These are phyloP conservation scores for Sphaerostilbella broomeana DNA, from an alignment of 2,329 filamentous ascomycete species.

Conservation along the genomic window DNA sequence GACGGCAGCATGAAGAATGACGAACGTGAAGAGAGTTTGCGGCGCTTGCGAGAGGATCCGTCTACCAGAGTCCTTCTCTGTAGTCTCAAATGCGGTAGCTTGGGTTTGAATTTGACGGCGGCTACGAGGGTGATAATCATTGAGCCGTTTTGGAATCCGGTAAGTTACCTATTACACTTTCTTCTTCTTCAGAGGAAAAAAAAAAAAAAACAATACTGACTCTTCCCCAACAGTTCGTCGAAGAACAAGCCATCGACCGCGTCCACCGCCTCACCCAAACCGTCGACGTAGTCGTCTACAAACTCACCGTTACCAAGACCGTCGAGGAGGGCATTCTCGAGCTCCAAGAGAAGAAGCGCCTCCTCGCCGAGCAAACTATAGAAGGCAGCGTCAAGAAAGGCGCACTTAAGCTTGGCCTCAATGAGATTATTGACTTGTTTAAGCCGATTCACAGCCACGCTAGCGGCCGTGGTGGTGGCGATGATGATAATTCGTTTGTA, in stretches of 20 bases:
- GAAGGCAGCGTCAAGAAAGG: constrained; percentile 69
- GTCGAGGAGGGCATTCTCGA: constrained; percentile 95
- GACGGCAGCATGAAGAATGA: constrained; percentile 96
- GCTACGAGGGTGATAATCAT: constrained; percentile 90
- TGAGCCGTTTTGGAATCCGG: constrained; percentile 97
- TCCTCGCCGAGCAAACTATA: constrained; percentile 85
- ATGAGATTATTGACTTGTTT: constrained; percentile 90
- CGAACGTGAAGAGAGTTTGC: constrained; percentile 77
- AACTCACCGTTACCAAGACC: constrained; percentile 76
- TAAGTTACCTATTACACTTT: constrained; percentile 33
- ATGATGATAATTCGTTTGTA: constrained; percentile 1
- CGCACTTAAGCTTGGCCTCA: constrained; percentile 78
- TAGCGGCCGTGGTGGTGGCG: background rate
- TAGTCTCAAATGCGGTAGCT: constrained; percentile 84
- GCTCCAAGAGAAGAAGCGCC: constrained; percentile 87
- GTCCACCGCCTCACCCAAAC: constrained; percentile 98
- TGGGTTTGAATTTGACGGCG: constrained; percentile 90
- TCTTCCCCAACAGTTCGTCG: constrained; percentile 63
- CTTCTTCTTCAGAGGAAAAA: background rate
- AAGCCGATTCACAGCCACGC: constrained; percentile 49
- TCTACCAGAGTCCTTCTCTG: constrained; percentile 79
- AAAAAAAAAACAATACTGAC: background rate
- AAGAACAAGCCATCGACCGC: constrained; percentile 97
- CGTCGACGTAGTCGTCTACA: constrained; percentile 89
- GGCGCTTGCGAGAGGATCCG: constrained; percentile 66